phyloP scores from a whole-genome alignment of 257 asterid genomes.

The Ophiorrhiza pumila region DNA sequence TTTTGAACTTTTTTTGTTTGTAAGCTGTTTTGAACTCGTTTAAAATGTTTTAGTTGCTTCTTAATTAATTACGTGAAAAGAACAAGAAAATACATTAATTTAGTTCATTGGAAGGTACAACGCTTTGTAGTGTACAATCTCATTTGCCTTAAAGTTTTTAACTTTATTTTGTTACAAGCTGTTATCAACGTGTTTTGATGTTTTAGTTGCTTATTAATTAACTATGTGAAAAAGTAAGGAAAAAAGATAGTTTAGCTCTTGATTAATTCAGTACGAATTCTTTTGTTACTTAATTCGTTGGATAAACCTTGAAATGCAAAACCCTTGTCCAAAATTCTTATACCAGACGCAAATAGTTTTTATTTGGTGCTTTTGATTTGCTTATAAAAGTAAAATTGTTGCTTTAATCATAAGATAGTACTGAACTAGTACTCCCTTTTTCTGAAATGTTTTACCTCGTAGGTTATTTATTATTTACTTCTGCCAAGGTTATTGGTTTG shows the following conservation, averaged over 20 bases:
- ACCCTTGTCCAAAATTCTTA: too few relatives aligned
- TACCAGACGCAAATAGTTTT: neutral
- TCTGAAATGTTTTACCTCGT: neutral
- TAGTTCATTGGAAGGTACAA: too few relatives aligned
- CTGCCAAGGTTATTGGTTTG: neutral
- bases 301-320: neutral
- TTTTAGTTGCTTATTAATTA: neutral
- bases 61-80: too few relatives aligned
- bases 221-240: neutral
- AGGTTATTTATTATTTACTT: neutral
- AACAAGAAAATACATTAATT: too few relatives aligned
- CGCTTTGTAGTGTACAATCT: too few relatives aligned
- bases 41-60: too few relatives aligned
- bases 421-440: neutral
- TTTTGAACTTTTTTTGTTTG: too few relatives aligned
- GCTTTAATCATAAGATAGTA: too few relatives aligned
- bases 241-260: neutral
- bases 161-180: too few relatives aligned
- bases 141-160: too few relatives aligned
- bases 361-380: neutral
- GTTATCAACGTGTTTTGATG: neutral
- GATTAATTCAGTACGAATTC: neutral
- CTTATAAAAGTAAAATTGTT: too few relatives aligned
- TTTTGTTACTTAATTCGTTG: neutral
- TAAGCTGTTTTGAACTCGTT: too few relatives aligned